phyloP scores from a whole-genome alignment of 164 flowering plant species.

The Sextonia rubra region DNA sequence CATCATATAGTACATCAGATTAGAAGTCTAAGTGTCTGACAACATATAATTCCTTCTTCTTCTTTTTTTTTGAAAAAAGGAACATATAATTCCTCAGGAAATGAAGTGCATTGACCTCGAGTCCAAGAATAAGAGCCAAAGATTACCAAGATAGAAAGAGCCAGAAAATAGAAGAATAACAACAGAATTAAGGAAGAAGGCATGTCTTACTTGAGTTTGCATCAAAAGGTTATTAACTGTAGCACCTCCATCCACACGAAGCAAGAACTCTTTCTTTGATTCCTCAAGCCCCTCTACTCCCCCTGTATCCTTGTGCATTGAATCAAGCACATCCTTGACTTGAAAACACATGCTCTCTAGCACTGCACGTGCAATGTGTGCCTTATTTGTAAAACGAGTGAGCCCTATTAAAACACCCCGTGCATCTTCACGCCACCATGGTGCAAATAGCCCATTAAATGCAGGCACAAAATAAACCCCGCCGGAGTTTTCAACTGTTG shows the following conservation, averaged over 20 bases:
- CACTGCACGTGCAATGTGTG: conserved; percentile 89
- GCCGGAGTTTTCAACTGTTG: conserved; percentile 55
- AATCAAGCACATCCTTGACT: conserved; percentile 84
- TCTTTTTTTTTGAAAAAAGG: no score
- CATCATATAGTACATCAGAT: no score
- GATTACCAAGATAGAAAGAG: no score
- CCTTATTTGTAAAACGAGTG: conserved; percentile 76
- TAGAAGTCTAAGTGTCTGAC: no score
- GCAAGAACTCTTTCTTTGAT: conserved; percentile 66
- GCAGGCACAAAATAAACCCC: conserved; percentile 98
- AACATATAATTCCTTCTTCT: no score
- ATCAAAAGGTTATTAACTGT: conserved; percentile 83
- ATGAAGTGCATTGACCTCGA: not conserved
- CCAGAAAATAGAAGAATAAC: not conserved
- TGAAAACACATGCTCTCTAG: conserved; percentile 98
- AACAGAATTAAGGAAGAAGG: not conserved
- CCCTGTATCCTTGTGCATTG: conserved; percentile 91
- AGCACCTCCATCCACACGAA: conserved; percentile 96
- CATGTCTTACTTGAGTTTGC: conserved; percentile 74
- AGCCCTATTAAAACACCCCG: conserved; percentile 89
- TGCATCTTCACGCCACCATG: conserved; percentile 99
- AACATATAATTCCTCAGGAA: no score
- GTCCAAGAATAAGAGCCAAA: not conserved
- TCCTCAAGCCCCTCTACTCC: conserved; percentile 31
- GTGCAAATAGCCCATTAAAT: conserved; percentile 91